phyloP scores from a whole-genome alignment of 2,329 filamentous ascomycete genomes.

The Myotisia sp. region DNA sequence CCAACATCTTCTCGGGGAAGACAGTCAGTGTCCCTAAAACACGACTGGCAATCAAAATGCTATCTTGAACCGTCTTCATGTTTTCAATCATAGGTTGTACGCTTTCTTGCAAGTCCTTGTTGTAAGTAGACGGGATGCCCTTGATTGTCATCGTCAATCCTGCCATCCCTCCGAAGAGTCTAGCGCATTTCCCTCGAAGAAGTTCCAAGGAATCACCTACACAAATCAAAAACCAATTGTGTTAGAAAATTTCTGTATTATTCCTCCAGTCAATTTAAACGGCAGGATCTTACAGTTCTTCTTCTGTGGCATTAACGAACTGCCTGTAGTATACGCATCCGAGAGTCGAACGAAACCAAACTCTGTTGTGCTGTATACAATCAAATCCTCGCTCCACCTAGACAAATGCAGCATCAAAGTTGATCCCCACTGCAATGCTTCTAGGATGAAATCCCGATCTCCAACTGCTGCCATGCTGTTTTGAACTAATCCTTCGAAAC shows the following conservation, averaged over 20 bases:
- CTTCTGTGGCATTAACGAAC: constrained; percentile 69
- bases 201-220: constrained; percentile 52
- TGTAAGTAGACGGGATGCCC: constrained; percentile 68
- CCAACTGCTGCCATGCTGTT: constrained; percentile 65
- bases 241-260: not conserved
- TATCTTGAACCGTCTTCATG: constrained; percentile 66
- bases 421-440: constrained; percentile 65
- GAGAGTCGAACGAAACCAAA: constrained; percentile 63
- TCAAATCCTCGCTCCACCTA: constrained; percentile 72
- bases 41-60: constrained; percentile 67
- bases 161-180: constrained; percentile 67
- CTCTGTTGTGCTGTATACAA: constrained; percentile 63
- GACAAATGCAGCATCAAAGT: constrained; percentile 69
- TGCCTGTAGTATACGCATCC: constrained; percentile 67
- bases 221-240: no score
- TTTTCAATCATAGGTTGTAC: constrained; percentile 75
- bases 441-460: constrained; percentile 69
- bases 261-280: not conserved
- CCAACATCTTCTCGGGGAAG: constrained; percentile 60
- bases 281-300: constrained; percentile 43
- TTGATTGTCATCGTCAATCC: constrained; percentile 64
- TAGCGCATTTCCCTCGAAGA: constrained; percentile 61
- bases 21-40: constrained; percentile 60
- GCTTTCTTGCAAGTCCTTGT: constrained; percentile 84
- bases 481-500: constrained; percentile 59